phyloP scores from a whole-genome alignment of 2,329 filamentous ascomycete genomes.

The Dothiorella sarmentorum region DNA sequence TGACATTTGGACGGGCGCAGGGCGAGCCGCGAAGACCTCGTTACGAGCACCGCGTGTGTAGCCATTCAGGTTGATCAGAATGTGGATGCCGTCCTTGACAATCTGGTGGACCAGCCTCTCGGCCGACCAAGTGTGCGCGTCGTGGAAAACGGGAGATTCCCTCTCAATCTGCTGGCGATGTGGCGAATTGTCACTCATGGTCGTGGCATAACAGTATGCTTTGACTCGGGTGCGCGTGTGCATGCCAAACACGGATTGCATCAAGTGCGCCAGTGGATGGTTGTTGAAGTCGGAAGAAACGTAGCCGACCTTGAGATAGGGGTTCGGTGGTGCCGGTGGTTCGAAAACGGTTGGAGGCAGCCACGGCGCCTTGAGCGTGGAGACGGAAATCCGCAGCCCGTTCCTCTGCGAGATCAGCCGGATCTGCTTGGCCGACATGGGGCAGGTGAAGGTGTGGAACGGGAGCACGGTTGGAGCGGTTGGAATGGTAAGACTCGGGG shows the following conservation, averaged over 20 bases:
- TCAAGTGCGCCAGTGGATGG: constrained; percentile 90
- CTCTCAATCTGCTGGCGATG: constrained; percentile 91
- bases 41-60: constrained; percentile 97
- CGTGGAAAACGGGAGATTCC: constrained; percentile 86
- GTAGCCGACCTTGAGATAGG: constrained; percentile 88
- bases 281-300: constrained; percentile 99
- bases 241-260: constrained; percentile 97
- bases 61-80: constrained; percentile 95
- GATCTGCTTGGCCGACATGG: constrained; percentile 85
- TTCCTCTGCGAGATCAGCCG: constrained; percentile 94
- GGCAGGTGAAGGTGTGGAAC: constrained; percentile 97
- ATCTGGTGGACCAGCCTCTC: constrained; percentile 85
- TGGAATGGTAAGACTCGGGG: constrained; percentile 69
- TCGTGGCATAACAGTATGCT: constrained; percentile 95
- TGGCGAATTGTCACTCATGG: constrained; percentile 79
- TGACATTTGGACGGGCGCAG: constrained; percentile 96
- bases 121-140: constrained; percentile 81
- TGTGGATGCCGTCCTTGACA: constrained; percentile 81
- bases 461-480: constrained; percentile 90
- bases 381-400: constrained; percentile 85
- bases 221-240: constrained; percentile 71
- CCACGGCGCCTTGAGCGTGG: constrained; percentile 83
- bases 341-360: constrained; percentile 74
- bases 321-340: constrained; percentile 78
- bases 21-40: constrained; percentile 91